Percentiles rank a stretch among this genome's conserved stretches.
Conservation (phyloP, 2,329 filamentous ascomycete species). For the Aspergillus piperis region DNA sequence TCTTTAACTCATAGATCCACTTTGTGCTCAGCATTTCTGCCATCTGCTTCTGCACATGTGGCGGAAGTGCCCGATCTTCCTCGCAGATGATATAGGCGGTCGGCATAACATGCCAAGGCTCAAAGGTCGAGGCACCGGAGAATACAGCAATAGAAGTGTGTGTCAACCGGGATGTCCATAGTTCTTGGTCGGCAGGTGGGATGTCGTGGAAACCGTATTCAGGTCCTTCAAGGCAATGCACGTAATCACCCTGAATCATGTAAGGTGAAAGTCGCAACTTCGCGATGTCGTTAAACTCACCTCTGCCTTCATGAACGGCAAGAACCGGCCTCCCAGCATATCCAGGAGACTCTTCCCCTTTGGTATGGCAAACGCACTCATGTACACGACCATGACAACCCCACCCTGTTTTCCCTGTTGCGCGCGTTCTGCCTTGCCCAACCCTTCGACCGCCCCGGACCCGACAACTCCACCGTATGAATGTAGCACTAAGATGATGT, state of each 20-base stretch:
- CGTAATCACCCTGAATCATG: conserved; percentile 21
- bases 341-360: conserved; percentile 36
- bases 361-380: conserved; percentile 40
- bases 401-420: conserved; percentile 30
- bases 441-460: conserved; percentile 31
- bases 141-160: conserved; percentile 33
- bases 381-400: conserved; percentile 33
- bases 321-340: conserved; percentile 24
- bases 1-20: conserved; percentile 34
- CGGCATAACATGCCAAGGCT: conserved; percentile 37
- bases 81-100: conserved; percentile 40
- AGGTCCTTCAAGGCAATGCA: conserved; percentile 8
- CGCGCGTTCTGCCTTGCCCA: conserved; percentile 26
- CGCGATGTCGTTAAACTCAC: conserved; percentile 11
- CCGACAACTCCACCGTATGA: conserved; percentile 39
- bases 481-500: conserved; percentile 34
- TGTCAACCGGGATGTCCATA: conserved; percentile 25
- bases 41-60: conserved; percentile 34
- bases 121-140: conserved; percentile 25
- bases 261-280: background rate
- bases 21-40: conserved; percentile 27
- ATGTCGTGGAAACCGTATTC: conserved; percentile 35
- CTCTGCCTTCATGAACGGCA: conserved; percentile 26
- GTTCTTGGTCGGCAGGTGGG: conserved; percentile 21
- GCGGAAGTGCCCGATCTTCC: conserved; percentile 37